Percentiles rank a stretch among this genome's conserved stretches.
Evolutionary conservation across 306 rosid genomes (phyloP).

Genomic region (Lupinus albus): DNA sequence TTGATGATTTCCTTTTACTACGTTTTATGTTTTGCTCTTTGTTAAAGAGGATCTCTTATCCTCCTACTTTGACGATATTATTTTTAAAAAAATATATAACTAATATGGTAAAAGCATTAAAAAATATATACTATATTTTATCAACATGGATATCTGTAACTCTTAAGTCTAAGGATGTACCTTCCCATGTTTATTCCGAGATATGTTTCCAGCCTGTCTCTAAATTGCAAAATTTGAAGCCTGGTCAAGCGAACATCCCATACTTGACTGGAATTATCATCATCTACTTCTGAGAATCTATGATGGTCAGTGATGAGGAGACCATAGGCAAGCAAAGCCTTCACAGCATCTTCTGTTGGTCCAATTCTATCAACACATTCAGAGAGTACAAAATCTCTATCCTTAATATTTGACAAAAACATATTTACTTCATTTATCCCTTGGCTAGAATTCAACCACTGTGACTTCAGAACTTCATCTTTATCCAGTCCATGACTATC

Average conservation of each 20-base stretch:
- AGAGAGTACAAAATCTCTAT: constrained; percentile 66
- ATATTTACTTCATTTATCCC: constrained; percentile 68
- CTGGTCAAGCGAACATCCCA: constrained; percentile 82
- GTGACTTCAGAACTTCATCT: constrained; percentile 86
- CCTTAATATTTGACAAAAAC: constrained; percentile 70
- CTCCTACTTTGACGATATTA: neutral
- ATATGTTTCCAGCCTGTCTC: constrained; percentile 86
- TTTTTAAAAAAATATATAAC: neutral
- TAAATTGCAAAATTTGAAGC: constrained; percentile 81
- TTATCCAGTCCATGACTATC: constrained; percentile 73
- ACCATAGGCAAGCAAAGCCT: constrained; percentile 81
- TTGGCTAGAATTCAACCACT: constrained; percentile 86
- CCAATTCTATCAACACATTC: constrained; percentile 88
- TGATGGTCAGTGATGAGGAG: constrained; percentile 69
- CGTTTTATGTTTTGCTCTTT: neutral
- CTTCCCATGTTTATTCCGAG: constrained; percentile 99
- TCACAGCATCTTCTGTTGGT: constrained; percentile 76
- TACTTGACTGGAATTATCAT: constrained; percentile 45
- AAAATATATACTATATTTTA: no score
- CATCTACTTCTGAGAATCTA: constrained; percentile 60
- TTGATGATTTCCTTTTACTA: neutral
- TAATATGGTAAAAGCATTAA: constrained; percentile 21
- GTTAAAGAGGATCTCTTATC: constrained; percentile 20
- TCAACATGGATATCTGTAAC: neutral
- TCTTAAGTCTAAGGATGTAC: constrained; percentile 53